These are phyloP conservation scores for Schizochytrium sp. DNA, from an alignment of 108 stramenopile genomes.

Conservation along the genomic window DNA sequence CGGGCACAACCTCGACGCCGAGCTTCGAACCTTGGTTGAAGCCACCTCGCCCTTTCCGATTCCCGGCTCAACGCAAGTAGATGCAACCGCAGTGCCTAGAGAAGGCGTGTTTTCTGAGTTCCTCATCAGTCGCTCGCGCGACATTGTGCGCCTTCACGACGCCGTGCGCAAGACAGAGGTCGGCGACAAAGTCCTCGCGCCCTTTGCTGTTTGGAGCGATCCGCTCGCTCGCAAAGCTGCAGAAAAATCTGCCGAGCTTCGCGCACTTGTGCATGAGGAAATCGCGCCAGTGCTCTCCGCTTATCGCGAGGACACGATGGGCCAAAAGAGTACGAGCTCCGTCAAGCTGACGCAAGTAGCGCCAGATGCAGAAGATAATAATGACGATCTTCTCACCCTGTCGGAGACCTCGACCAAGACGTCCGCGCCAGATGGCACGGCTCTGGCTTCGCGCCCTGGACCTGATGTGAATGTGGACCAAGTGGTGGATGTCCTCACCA, in stretches of 20 bases:
- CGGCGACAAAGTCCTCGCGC: neutral
- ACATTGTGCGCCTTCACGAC: neutral
- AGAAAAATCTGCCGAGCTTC: neutral
- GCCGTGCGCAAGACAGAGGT: neutral
- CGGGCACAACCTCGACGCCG: neutral
- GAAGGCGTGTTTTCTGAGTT: neutral
- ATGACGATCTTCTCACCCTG: no score
- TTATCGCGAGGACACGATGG: neutral
- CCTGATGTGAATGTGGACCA: no score
- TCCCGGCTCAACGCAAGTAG: neutral
- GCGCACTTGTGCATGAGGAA: neutral
- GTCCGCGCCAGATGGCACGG: no score
- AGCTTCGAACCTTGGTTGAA: neutral
- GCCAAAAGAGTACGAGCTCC: neutral
- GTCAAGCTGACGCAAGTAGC: neutral
- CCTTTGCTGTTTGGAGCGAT: neutral
- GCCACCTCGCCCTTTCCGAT: neutral
- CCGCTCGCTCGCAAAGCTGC: neutral
- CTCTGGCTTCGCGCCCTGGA: no score
- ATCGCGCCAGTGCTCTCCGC: neutral
- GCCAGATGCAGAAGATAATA: neutral
- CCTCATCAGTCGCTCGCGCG: neutral
- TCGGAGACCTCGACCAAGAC: no score
- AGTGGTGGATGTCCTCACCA: no score
- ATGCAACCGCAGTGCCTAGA: neutral